phyloP scores from a whole-genome alignment of 1,139 yeast genomes.

The Debaryomyces fabryi region DNA sequence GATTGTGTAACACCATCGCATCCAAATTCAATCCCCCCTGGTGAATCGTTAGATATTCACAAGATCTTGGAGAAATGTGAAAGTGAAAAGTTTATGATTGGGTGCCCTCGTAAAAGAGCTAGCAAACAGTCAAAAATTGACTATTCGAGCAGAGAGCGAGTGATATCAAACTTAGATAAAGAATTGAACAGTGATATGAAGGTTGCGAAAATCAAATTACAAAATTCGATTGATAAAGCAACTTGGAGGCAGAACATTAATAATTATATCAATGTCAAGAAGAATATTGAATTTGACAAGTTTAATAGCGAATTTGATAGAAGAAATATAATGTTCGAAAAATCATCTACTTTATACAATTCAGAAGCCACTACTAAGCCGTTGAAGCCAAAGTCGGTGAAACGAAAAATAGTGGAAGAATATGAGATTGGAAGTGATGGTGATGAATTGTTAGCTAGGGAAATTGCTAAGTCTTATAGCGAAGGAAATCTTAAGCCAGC shows the following conservation, averaged over 20 bases:
- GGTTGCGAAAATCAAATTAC: slow-evolving; percentile 31
- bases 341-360: background rate
- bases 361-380: background rate
- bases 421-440: slow-evolving; percentile 28
- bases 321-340: background rate
- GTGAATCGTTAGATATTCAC: slow-evolving; percentile 70
- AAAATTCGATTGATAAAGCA: slow-evolving; percentile 28
- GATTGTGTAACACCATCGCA: slow-evolving; percentile 93
- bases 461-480: background rate
- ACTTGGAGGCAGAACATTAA: slow-evolving; percentile 29
- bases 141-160: slow-evolving; percentile 27
- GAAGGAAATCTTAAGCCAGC: background rate
- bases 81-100: slow-evolving; percentile 23
- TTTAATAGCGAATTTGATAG: background rate
- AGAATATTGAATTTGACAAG: slow-evolving; percentile 7
- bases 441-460: slow-evolving; percentile 20
- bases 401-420: slow-evolving; percentile 16
- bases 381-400: background rate
- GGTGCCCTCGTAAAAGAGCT: background rate
- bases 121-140: slow-evolving; percentile 15
- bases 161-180: slow-evolving; percentile 27
- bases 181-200: slow-evolving; percentile 21
- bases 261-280: slow-evolving; percentile 18
- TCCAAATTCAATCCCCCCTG: slow-evolving; percentile 70
- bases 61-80: slow-evolving; percentile 45